Conservation (phyloP, 768 basidiomycete genomes). For the Cubamyces lactineus region DNA sequence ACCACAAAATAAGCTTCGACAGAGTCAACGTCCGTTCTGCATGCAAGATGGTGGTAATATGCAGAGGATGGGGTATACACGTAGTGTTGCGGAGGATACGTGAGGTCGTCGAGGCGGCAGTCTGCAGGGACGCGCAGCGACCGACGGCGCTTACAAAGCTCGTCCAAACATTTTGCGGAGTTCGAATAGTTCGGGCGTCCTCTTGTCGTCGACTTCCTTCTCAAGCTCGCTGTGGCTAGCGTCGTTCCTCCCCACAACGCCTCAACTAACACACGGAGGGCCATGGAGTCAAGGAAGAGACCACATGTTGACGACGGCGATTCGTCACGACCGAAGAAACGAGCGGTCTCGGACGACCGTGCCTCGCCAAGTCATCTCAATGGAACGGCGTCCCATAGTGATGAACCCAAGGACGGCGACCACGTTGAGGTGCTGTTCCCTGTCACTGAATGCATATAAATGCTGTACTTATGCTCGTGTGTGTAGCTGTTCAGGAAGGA, state of each 20-base stretch:
- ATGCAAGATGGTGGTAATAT: too few species aligned
- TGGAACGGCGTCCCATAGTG: slow-evolving; percentile 29
- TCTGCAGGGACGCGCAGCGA: not conserved
- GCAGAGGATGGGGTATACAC: too few species aligned
- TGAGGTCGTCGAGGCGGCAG: not conserved
- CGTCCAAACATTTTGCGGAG: slow-evolving; percentile 25
- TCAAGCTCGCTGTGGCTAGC: slow-evolving; percentile 20
- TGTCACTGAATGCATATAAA: too few species aligned
- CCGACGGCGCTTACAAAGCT: slow-evolving; percentile 19
- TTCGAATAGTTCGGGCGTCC: slow-evolving; percentile 17
- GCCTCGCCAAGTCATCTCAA: slow-evolving; percentile 32
- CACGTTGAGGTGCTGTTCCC: slow-evolving; percentile 31
- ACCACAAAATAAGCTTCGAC: too few species aligned
- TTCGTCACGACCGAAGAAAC: slow-evolving; percentile 32
- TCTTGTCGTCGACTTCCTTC: slow-evolving; percentile 24
- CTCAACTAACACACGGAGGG: not conserved
- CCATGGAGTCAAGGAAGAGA: slow-evolving; percentile 35
- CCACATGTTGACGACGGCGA: slow-evolving; percentile 33
- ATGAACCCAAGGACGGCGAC: slow-evolving; percentile 36
- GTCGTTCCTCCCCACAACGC: slow-evolving; percentile 5
- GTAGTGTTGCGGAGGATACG: too few species aligned
- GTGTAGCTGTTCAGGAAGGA: slow-evolving; percentile 36
- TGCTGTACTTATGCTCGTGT: not conserved
- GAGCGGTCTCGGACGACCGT: slow-evolving; percentile 30
- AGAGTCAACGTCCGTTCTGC: too few species aligned